Evolutionary conservation across 352 stramenopile species (phyloP), one percentile per base, ranked within the genome.

Genomic region (Globisporangium carolinianum): DNA sequence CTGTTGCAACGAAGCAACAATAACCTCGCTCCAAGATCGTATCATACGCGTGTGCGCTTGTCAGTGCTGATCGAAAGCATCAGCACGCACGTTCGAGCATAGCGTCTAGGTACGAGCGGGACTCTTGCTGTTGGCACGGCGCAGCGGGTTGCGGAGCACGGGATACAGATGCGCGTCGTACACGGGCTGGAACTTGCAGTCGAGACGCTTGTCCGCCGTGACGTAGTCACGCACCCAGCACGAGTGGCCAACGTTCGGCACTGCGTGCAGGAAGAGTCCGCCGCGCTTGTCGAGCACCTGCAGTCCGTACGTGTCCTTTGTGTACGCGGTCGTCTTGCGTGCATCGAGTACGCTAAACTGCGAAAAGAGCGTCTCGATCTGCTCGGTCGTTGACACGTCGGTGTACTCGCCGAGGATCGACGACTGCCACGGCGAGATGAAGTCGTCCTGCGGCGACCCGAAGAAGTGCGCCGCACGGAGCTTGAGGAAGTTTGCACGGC

Each of bases 151-250:
- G 32, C 37, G 39, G n/a, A 66, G 47, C 47, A 62, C 35, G 9
- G 64, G 61, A 53, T 75, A 76, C 37, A 84, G 54, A 55, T 71
- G 37, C 32, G 75, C 57, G 53, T 82, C 67, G 41, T 76, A 83
- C 37, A 83, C 62, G 1, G 48, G 41, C 46, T 54, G 55, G 64
- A 74, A 86, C 53, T 62, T 54, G 39, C 72, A 82, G 42, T 60
- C 45, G 42, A 62, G 57, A 14, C 46, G 11, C 32, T 53, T 47
- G 11, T 73, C 58, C 6, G 37, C 35, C 6, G 58, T 55, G 12
- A 53, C 17, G 18, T 53, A 61, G 54, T 81, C 60, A 1, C 5
- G n/a, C 17, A 58, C 42, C 72, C 69, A 81, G 61, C 68, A 78
- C n/a, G 57, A 41, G 47, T 78, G 72, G 5, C 56, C 47, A 12